Evolutionary conservation across 352 stramenopile species (phyloP).

Genomic region (Globisporangium irregulare): DNA sequence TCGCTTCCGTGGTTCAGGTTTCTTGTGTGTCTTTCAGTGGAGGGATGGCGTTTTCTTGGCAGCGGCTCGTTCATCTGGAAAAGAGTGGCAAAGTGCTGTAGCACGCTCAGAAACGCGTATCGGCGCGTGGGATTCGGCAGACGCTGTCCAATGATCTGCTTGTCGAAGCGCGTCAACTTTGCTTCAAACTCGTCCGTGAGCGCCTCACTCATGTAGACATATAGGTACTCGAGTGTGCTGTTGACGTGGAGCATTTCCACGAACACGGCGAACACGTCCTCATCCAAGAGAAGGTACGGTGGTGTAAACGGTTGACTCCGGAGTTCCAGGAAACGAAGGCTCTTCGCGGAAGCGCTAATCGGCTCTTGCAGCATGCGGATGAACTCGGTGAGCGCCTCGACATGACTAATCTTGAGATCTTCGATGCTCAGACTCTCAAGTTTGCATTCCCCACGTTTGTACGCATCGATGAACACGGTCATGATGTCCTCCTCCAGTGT

Average conservation of each 20-base stretch:
- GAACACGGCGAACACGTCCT: neutral
- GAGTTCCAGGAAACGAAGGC: neutral
- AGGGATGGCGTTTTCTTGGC: neutral
- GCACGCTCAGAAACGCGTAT: neutral
- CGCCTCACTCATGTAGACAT: neutral
- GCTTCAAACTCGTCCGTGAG: neutral
- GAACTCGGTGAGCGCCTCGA: neutral
- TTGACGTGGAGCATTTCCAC: neutral
- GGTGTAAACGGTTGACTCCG: neutral
- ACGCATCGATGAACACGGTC: neutral
- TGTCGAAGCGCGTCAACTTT: neutral
- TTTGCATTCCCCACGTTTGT: neutral
- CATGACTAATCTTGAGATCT: neutral
- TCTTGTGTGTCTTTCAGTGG: neutral
- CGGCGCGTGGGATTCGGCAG: neutral
- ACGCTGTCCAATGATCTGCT: neutral
- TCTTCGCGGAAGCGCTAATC: neutral
- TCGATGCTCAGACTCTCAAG: neutral
- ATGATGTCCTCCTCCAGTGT: neutral
- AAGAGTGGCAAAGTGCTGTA: neutral
- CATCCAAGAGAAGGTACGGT: neutral
- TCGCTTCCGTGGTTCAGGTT: neutral
- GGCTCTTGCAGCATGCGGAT: slow-evolving; percentile 1
- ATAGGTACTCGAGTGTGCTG: neutral
- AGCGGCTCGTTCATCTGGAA: neutral